Evolutionary conservation across 2,329 filamentous ascomycete genomes (phyloP).

Genomic region (Paramyrothecium sp.): DNA sequence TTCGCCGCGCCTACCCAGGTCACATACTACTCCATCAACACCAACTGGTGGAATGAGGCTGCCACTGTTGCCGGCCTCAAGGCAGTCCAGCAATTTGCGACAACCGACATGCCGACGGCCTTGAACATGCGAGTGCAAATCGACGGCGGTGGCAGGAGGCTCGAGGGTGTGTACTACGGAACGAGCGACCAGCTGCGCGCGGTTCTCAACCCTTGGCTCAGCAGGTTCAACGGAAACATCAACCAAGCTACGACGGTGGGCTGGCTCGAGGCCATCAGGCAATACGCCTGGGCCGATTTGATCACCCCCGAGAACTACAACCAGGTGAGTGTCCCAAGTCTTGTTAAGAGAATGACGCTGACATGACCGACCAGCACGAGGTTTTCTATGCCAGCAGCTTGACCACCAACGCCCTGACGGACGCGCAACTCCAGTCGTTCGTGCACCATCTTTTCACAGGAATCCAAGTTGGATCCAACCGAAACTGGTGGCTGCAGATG

Average conservation of each 20-base stretch:
- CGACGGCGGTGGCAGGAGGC: conserved; percentile 2
- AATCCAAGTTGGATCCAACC: conserved; percentile 9
- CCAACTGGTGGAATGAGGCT: conserved; percentile 17
- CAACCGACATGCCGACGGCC: conserved; percentile 16
- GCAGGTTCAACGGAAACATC: conserved; percentile 9
- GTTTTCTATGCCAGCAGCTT: conserved; percentile 28
- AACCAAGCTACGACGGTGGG: conserved; percentile 11
- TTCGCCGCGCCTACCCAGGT: conserved; percentile 17
- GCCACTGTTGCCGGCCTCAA: conserved; percentile 16
- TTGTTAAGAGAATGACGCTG: no score
- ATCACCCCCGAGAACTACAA: conserved; percentile 17
- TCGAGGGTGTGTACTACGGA: conserved; percentile 28
- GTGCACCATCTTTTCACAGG: conserved; percentile 14
- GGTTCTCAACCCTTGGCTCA: conserved; percentile 15
- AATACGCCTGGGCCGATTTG: conserved; percentile 15
- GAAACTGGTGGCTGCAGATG: conserved; percentile 20
- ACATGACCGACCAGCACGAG: conserved; percentile 19
- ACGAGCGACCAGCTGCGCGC: conserved; percentile 10
- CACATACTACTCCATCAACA: conserved; percentile 17
- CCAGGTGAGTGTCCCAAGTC: conserved; percentile 13
- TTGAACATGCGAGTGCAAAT: conserved; percentile 27
- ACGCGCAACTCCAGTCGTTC: conserved; percentile 17
- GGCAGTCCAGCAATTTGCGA: conserved; percentile 21
- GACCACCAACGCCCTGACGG: conserved; percentile 21
- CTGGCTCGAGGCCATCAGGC: conserved; percentile 22